Base-by-base conservation (phyloP, 257 asterid species). In the Solanum lignicaule region DNA sequence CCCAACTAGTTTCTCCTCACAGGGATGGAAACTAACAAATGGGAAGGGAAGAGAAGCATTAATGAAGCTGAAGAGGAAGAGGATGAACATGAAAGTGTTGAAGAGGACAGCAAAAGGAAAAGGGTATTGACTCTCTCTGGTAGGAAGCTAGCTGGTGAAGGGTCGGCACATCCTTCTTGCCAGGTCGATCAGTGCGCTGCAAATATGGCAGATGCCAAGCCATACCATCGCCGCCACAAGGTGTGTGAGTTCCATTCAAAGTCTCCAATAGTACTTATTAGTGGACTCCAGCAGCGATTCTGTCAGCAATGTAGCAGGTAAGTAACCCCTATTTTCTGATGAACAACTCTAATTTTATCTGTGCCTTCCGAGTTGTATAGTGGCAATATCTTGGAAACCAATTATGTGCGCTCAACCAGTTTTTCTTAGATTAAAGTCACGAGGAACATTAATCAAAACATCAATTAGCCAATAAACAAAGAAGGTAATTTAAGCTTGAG, bases 271-370 rank as follows among this genome's bases (percentile, higher is more conserved):
- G 98, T 95, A 75, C 88, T 92, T 86, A 90, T 93, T 83, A 84
- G 92, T 3, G 98, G 93, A 88, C 31, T 69, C 62, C 93, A 90
- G 73, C 94, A 96, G 86, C 95, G 99, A 23, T 96, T 96, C 96
- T 96, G 98, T 89, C 99, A 96, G 94, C 99, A 96, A 95, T 96
- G 99, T 91, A 96, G 98, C 98, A 95, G 99, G 99, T 96, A 90
- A 48, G 46, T 88, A 41, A 48, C 89, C 88, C 87, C 68, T 20
- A 48, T 27, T 48, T 81, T 29, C 21, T 27, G 35, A 81, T 81
- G 71, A 82, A 43, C 15, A 81, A 20, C 69, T 29, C 86, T 9
- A 48, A 46, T 31, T 82, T 48, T 48, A 82, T 82, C 41, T 16
- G 27, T 79, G 85, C 66, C 85, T 79, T 16, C 25, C 13, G 25